Evolutionary conservation across 2,329 filamentous ascomycete genomes (phyloP).

Genomic region (Colletotrichum somersetense): DNA sequence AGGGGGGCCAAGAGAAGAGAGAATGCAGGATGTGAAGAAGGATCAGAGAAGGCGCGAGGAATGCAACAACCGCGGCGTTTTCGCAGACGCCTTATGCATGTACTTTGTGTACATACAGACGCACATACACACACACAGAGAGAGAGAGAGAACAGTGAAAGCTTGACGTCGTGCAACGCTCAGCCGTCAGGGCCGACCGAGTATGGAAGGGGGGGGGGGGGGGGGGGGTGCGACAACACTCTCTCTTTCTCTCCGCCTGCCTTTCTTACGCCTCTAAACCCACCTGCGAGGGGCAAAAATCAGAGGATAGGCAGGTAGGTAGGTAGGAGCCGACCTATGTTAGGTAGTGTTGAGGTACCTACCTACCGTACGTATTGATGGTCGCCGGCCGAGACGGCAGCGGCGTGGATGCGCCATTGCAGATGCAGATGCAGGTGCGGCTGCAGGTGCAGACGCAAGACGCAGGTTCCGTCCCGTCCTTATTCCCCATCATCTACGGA

Average conservation of each 20-base stretch:
- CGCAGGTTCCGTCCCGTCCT: constrained; percentile 29
- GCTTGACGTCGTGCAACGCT: constrained; percentile 27
- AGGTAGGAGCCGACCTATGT: too few relatives aligned
- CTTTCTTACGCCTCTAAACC: too few relatives aligned
- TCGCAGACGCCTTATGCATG: background rate
- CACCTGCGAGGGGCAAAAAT: background rate
- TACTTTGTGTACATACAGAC: constrained; percentile 2
- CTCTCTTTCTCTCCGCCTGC: background rate
- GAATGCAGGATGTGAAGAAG: constrained; percentile 35
- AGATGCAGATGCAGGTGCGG: constrained; percentile 7
- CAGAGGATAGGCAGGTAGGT: background rate
- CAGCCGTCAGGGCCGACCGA: background rate
- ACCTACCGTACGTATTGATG: constrained; percentile 17
- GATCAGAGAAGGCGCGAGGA: constrained; percentile 35
- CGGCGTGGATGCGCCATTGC: background rate
- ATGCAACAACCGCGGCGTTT: constrained; percentile 26
- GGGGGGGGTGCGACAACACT: constrained; percentile 13
- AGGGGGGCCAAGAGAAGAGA: constrained; percentile 14
- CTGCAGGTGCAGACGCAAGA: constrained; percentile 13
- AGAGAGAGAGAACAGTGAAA: constrained; percentile 12
- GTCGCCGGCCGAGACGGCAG: constrained; percentile 28
- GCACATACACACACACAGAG: too few relatives aligned
- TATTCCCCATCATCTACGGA: background rate
- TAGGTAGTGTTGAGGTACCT: too few relatives aligned
- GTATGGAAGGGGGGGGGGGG: background rate